Base-by-base conservation (phyloP, 2,329 filamentous ascomycete species). In the Amauroascus verrucosus region DNA sequence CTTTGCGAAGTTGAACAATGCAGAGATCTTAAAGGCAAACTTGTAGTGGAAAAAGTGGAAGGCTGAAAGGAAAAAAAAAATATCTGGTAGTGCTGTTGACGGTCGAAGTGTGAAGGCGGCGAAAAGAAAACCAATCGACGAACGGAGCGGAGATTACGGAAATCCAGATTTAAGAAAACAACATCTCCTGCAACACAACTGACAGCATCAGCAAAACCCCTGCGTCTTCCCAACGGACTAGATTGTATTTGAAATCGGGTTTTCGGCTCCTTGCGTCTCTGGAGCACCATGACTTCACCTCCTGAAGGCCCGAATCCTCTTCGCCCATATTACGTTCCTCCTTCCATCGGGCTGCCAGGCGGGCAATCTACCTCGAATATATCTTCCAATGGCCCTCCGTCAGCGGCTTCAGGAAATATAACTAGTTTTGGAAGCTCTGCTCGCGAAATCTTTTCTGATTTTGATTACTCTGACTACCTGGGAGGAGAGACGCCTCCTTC, bases 381-480 rank as follows among this genome's bases (percentile, higher is more conserved):
- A 45, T 64, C 72, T 20, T 62, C 66, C 44, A 56, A 66, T 53
- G 48, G 63, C 56, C 62, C 66, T 61, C 59, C 61, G 54, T 51
- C 58, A 53, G 49, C 67, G 49, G 57, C 68, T 54, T 63, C 72
- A 46, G 69, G 71, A 41, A 71, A 76, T 16, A 68, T 71, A 61
- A 70, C 75, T 53, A 76, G 74, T 62, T 76, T 81, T 63, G 74
- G 77, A 60, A 72, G 75, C 64, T 74, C 86, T 63, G 88, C 89
- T 58, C 86, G 89, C 68, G 85, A 93, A 67, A 84, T 95, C 56
- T 83, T 96, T 57, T 84, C 85, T 50, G 91, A 97, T 65, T 77
- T 97, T 58, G 91, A 97, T 72, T 95, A 95, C 75, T 85, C 86
- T 60, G 86, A 89, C 61, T 94, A 94, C 67, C 75, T 95, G 20